Conservation (phyloP, 108 stramenopile genomes). For the Cyclotella cryptica region DNA sequence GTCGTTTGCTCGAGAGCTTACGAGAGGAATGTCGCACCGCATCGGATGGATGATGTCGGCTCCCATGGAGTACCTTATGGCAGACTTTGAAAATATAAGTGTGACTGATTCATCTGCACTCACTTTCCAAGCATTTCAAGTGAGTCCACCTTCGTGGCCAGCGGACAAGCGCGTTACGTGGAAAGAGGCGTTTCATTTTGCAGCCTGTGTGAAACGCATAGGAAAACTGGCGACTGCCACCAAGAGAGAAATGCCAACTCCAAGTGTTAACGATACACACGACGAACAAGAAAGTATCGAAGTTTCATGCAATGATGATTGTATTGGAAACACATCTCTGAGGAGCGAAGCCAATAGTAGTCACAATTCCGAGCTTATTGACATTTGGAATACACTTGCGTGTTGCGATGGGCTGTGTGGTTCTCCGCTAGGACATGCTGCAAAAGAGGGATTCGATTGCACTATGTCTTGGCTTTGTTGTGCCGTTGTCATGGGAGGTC, state of each 20-base stretch:
- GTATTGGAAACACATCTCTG: constrained; percentile 21
- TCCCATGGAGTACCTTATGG: constrained; percentile 79
- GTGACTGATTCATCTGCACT: constrained; percentile 37
- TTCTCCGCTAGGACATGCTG: constrained; percentile 68
- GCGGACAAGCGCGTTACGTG: constrained; percentile 76
- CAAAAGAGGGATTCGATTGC: constrained; percentile 80
- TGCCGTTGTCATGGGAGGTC: constrained; percentile 69
- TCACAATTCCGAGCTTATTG: constrained; percentile 34
- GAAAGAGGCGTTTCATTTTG: constrained; percentile 87
- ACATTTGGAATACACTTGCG: constrained; percentile 72
- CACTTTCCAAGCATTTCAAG: constrained; percentile 6
- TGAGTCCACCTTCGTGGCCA: constrained; percentile 78
- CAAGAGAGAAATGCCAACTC: constrained; percentile 33
- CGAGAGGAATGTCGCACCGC: constrained; percentile 61
- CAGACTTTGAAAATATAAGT: constrained; percentile 78
- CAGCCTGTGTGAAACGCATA: constrained; percentile 80
- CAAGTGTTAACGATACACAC: constrained; percentile 6
- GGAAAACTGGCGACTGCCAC: constrained; percentile 80
- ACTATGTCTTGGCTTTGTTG: constrained; percentile 80
- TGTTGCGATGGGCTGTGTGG: constrained; percentile 87
- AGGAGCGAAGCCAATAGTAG: not conserved
- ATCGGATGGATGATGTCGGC: constrained; percentile 79
- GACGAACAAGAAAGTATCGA: constrained; percentile 58
- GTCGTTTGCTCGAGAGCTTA: constrained; percentile 75
- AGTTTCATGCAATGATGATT: constrained; percentile 27